Base-by-base conservation (phyloP, 768 basidiomycete species). In the Gloeostereum incarnatum region DNA sequence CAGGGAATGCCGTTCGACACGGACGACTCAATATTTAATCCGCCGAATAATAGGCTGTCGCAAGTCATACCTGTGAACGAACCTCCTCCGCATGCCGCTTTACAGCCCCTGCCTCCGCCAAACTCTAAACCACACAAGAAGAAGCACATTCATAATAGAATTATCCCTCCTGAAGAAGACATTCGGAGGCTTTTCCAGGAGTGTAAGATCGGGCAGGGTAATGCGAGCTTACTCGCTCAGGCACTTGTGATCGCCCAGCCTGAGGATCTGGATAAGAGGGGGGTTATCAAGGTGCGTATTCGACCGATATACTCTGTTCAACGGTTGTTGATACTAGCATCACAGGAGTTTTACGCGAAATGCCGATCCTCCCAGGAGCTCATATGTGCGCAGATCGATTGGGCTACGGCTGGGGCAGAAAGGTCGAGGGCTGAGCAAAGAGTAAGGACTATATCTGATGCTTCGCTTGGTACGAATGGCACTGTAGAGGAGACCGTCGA, bases 321-420 rank as follows among this genome's bases (percentile, higher is more conserved):
- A 34, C 40, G 29, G 11, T n/a, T 24, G 39, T 31, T 42, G 31
- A 45, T n/a, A 3, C 38, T 10, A 23, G 26, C 25, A n/a, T 24
- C 14, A 1, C 52, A 94, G 89, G 91, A 93, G 60, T 92, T 91
- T 50, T 75, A 86, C 49, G 50, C 57, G 11, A 86, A 87, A 51
- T 91, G 89, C 53, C 70, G 75, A 21, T 68, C 73, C 3, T 90
- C 87, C 2, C 88, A 90, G 56, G 90, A 91, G 43, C 70, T 92
- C 8, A 76, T 94, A 19, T 81, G 68, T 45, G 78, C 82, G 8
- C 91, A 93, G 58, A 91, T 96, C 49, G 78, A 84, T 5, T 94
- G 92, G 91, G 92, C 92, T 3, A 73, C 78, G 16, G 79, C 88
- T 1, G 74, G 80, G 10, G 90, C 90, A 1, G 81, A 84, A 47